These are phyloP conservation scores for Aspergillus transmontanensis DNA, from an alignment of 2,329 filamentous ascomycete genomes.

Conservation along the genomic window DNA sequence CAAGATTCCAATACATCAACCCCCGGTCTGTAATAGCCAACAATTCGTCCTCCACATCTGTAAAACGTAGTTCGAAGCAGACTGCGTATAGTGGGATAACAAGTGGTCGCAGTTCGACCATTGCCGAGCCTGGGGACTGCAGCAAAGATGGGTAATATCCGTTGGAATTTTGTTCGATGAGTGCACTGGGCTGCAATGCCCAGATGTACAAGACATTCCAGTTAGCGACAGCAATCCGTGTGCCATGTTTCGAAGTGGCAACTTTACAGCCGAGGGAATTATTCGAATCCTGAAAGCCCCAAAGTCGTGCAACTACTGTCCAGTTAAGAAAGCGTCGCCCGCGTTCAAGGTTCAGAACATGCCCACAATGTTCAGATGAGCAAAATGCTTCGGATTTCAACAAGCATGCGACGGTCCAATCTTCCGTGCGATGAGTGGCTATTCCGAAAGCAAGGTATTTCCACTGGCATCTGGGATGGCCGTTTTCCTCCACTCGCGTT, in stretches of 20 bases:
- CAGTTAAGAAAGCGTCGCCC: slow-evolving; percentile 42
- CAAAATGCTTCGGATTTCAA: slow-evolving; percentile 37
- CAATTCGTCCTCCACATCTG: slow-evolving; percentile 39
- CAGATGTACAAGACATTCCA: slow-evolving; percentile 48
- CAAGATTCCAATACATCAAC: slow-evolving; percentile 41
- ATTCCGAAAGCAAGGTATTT: slow-evolving; percentile 45
- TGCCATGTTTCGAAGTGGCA: slow-evolving; percentile 37
- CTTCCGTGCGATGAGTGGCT: slow-evolving; percentile 35
- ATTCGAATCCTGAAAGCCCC: slow-evolving; percentile 35
- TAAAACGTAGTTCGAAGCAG: slow-evolving; percentile 41
- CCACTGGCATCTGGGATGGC: slow-evolving; percentile 35
- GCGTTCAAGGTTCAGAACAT: slow-evolving; percentile 42
- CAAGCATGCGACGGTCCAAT: slow-evolving; percentile 42
- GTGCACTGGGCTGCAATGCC: slow-evolving; percentile 39
- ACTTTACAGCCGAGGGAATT: slow-evolving; percentile 43
- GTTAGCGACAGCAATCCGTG: slow-evolving; percentile 44
- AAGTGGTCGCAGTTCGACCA: slow-evolving; percentile 37
- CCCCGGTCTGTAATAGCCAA: slow-evolving; percentile 46
- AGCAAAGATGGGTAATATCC: slow-evolving; percentile 37
- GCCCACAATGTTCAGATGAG: slow-evolving; percentile 31
- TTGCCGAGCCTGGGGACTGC: slow-evolving; percentile 19
- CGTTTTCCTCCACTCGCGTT: slow-evolving; percentile 13
- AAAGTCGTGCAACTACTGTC: slow-evolving; percentile 39
- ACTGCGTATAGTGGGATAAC: slow-evolving; percentile 40
- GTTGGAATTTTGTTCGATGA: slow-evolving; percentile 35